phyloP scores from a whole-genome alignment of 495 filamentous ascomycete species.

The Penicillium maclennaniae region DNA sequence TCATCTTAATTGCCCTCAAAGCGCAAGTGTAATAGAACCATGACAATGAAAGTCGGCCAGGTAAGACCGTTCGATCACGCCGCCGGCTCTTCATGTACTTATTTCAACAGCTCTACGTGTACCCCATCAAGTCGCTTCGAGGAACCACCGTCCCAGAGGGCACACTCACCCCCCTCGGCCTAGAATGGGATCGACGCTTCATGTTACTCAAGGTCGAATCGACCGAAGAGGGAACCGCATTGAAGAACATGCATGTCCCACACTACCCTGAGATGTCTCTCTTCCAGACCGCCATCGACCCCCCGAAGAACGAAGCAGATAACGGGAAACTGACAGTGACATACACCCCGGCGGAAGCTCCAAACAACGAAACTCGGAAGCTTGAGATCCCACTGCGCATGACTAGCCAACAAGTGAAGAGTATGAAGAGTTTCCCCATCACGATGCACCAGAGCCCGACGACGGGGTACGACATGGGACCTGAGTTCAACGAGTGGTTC shows the following conservation, averaged over 20 bases:
- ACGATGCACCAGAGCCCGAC: slow-evolving; percentile 62
- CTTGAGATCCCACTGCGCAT: slow-evolving; percentile 61
- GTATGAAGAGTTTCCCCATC: slow-evolving; percentile 40
- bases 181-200: slow-evolving; percentile 72
- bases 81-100: not conserved
- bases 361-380: slow-evolving; percentile 17
- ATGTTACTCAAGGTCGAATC: slow-evolving; percentile 62
- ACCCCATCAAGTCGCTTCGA: slow-evolving; percentile 84
- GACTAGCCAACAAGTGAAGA: slow-evolving; percentile 43
- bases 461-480: slow-evolving; percentile 63
- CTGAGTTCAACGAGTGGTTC: slow-evolving; percentile 69
- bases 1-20: too few species aligned
- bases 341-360: slow-evolving; percentile 35
- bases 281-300: slow-evolving; percentile 58
- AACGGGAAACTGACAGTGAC: slow-evolving; percentile 52
- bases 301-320: slow-evolving; percentile 22
- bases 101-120: slow-evolving; percentile 67
- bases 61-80: slow-evolving; percentile 21
- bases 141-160: slow-evolving; percentile 55
- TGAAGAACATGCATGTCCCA: slow-evolving; percentile 67
- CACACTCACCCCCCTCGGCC: slow-evolving; percentile 59
- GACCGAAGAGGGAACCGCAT: slow-evolving; percentile 24
- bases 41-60: slow-evolving; percentile 38
- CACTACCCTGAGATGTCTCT: slow-evolving; percentile 61
- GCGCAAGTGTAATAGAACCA: not conserved